Conservation (phyloP, 2,329 filamentous ascomycete genomes). For the Rhinocladiella similis region DNA sequence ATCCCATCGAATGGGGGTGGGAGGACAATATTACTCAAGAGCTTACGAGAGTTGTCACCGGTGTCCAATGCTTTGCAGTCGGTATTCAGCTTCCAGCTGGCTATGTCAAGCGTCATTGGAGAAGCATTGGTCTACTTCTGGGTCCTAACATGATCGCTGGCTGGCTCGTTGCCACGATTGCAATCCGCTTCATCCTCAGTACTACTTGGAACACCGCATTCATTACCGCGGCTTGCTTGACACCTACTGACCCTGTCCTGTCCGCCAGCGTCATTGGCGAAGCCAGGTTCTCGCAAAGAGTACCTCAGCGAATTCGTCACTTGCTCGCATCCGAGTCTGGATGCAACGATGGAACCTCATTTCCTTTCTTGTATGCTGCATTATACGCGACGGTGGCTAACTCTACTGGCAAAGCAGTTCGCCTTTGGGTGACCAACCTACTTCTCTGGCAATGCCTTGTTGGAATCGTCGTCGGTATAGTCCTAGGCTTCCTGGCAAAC, state of each 20-base stretch:
- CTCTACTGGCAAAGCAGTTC: constrained; percentile 42
- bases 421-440: constrained; percentile 55
- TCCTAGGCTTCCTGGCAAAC: constrained; percentile 51
- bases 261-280: constrained; percentile 56
- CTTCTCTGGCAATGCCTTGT: constrained; percentile 57
- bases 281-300: constrained; percentile 53
- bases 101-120: constrained; percentile 55
- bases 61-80: constrained; percentile 89
- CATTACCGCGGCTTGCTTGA: constrained; percentile 56
- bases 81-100: constrained; percentile 86
- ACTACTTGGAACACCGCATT: constrained; percentile 48
- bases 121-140: constrained; percentile 50
- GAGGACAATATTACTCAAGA: constrained; percentile 85
- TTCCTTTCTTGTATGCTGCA: constrained; percentile 58
- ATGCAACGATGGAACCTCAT: constrained; percentile 56
- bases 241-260: constrained; percentile 58
- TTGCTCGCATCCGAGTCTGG: constrained; percentile 56
- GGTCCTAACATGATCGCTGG: constrained; percentile 54
- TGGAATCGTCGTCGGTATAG: constrained; percentile 49
- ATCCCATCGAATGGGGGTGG: constrained; percentile 74
- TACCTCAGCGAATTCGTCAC: constrained; percentile 53
- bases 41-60: constrained; percentile 83
- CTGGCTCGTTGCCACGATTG: constrained; percentile 61
- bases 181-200: constrained; percentile 50
- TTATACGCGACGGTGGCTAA: constrained; percentile 46